Evolutionary conservation across 805 yeast genomes (phyloP), one percentile per base, ranked within the genome.

Genomic region (Starmerella tilneyi): DNA sequence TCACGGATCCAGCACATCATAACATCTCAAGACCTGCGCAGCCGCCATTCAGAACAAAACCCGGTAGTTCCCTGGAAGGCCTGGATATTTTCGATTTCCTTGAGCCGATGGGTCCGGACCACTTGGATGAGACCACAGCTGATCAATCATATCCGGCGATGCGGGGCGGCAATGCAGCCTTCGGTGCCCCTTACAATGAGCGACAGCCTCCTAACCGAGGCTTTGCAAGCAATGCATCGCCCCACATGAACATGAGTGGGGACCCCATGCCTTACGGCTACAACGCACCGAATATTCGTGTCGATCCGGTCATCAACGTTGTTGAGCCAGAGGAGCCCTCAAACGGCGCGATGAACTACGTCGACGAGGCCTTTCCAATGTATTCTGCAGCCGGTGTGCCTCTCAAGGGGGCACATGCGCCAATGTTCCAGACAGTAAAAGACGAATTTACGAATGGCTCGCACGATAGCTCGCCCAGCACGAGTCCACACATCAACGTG

Each of bases 291-390:
- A 11, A 20, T 13, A 31, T 31, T 21, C 31, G 35, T n/a, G 37
- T 26, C 3, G 55, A 52, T 26, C 55, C 55, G 9, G 49, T 52
- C 9, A 52, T 52, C 27, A 52, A 52, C 19, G 37, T 52, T 22
- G 54, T 48, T 15, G 53, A 53, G 6, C 55, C 55, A 1, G 46
- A 44, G 1, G 50, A 50, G 24, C 7, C 17, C 9, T 4, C 30
- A 1, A 32, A 29, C 11, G 15, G 35, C 15, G 17, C 32, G 9
- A 41, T 15, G 11, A 26, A 20, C 16, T 39, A 15, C 17, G 41
- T 28, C 31, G 36, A 46, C 23, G 49, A 46, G n/a, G 39, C 40
- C 12, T 52, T 24, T 34, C 51, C 52, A 5, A 50, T 50, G 46
- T 52, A 52, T 37, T 27, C 46, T 6, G 49, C 45, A 11, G 31